These are phyloP conservation scores for Quercus tomentella DNA, from an alignment of 331 rosid genomes.

Conservation along the genomic window DNA sequence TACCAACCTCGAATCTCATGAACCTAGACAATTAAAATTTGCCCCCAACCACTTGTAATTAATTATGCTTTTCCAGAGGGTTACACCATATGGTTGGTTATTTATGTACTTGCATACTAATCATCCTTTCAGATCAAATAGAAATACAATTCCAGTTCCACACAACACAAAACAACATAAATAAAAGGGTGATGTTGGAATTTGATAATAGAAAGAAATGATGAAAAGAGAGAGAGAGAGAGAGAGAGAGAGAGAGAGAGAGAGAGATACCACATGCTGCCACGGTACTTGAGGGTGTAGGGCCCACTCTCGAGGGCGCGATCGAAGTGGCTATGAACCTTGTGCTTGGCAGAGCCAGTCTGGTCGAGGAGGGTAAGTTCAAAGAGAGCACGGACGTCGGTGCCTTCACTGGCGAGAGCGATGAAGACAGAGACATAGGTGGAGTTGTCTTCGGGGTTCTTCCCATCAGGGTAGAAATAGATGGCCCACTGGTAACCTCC, in stretches of 20 bases:
- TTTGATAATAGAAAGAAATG: background rate
- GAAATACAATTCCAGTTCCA: no score
- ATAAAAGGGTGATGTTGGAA: no score
- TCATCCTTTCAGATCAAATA: no score
- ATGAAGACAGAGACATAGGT: constrained; percentile 78
- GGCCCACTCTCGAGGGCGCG: constrained; percentile 86
- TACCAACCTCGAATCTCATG: no score
- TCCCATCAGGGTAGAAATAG: constrained; percentile 88
- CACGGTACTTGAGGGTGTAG: constrained; percentile 76
- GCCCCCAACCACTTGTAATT: no score
- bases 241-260: background rate
- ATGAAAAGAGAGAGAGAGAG: background rate
- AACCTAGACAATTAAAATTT: no score
- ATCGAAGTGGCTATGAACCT: constrained; percentile 76
- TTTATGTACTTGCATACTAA: no score
- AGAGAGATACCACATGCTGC: constrained; percentile 72
- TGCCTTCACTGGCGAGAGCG: constrained; percentile 75
- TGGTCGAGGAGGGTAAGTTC: constrained; percentile 82
- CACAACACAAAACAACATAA: no score
- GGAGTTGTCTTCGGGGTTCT: constrained; percentile 73
- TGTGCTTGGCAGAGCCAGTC: constrained; percentile 52
- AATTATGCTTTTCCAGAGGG: no score
- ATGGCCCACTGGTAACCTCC: constrained; percentile 94
- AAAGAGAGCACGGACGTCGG: constrained; percentile 77
- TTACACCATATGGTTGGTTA: no score